These are phyloP conservation scores for Calonectria leucothoes DNA, from an alignment of 2,329 filamentous ascomycete species.

Conservation along the genomic window DNA sequence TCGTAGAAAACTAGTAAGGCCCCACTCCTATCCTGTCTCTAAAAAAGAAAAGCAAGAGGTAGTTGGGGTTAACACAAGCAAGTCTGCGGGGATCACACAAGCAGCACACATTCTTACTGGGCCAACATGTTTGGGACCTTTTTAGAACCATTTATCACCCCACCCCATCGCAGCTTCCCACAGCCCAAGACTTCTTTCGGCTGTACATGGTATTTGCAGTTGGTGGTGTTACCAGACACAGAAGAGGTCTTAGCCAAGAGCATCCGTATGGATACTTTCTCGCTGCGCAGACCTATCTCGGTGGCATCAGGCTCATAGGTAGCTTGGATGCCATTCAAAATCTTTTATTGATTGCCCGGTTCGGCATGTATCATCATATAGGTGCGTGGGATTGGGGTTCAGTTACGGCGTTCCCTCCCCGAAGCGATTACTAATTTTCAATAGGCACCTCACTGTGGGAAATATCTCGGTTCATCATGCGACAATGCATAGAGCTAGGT, in stretches of 20 bases:
- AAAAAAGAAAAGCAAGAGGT: neutral
- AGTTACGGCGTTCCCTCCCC: too few species aligned
- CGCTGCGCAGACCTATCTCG: neutral
- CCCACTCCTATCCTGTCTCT: neutral
- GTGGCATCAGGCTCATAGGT: neutral
- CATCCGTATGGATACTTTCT: constrained; percentile 1
- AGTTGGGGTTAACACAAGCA: neutral
- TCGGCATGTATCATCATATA: constrained; percentile 37
- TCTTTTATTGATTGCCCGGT: constrained; percentile 29
- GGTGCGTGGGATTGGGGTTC: neutral
- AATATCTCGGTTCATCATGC: constrained; percentile 25
- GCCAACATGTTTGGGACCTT: neutral
- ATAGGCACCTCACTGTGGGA: constrained; percentile 37
- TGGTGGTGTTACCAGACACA: neutral
- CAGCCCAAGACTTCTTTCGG: neutral
- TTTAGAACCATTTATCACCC: neutral
- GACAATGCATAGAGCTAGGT: constrained; percentile 32
- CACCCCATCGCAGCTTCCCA: neutral
- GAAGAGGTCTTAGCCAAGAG: neutral
- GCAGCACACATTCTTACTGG: neutral
- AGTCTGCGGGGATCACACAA: neutral
- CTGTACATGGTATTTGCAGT: neutral
- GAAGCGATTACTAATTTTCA: fast-evolving
- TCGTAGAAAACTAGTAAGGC: constrained; percentile 1
- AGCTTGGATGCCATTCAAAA: constrained; percentile 31